These are phyloP conservation scores for Boletus rubropictus DNA, from an alignment of 768 basidiomycete species.

Conservation along the genomic window DNA sequence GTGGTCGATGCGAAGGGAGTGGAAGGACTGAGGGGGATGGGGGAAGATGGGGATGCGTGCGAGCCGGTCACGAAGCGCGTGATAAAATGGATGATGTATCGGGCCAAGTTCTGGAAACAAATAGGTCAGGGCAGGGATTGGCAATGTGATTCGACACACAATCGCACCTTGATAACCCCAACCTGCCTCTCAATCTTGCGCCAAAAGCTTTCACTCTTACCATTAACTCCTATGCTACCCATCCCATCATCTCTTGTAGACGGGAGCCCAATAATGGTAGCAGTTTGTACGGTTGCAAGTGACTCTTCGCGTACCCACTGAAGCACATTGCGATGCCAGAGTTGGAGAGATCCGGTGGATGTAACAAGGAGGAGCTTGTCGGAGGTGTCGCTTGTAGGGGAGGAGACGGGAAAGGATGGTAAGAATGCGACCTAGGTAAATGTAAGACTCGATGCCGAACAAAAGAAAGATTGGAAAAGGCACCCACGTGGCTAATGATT, in stretches of 20 bases:
- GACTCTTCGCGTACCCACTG: slow-evolving; percentile 82
- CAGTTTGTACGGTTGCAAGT: slow-evolving; percentile 55
- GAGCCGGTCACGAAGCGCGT: slow-evolving; percentile 68
- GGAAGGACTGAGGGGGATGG: slow-evolving; percentile 22
- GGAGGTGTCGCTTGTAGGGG: slow-evolving; percentile 34
- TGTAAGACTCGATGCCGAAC: neutral
- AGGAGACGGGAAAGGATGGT: slow-evolving; percentile 37
- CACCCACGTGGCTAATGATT: slow-evolving; percentile 56
- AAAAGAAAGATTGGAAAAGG: neutral
- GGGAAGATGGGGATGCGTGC: slow-evolving; percentile 44
- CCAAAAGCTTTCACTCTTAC: slow-evolving; percentile 41
- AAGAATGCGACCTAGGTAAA: slow-evolving; percentile 43
- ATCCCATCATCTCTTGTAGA: slow-evolving; percentile 36
- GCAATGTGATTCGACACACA: neutral
- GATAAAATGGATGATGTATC: slow-evolving; percentile 59
- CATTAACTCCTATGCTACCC: slow-evolving; percentile 2
- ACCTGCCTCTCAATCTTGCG: slow-evolving; percentile 52
- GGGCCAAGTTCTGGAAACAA: slow-evolving; percentile 56
- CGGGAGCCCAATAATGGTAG: slow-evolving; percentile 75
- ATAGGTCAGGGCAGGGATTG: neutral
- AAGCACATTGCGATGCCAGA: slow-evolving; percentile 57
- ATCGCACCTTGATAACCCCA: slow-evolving; percentile 49
- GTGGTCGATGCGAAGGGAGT: slow-evolving; percentile 7
- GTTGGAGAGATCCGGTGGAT: slow-evolving; percentile 69
- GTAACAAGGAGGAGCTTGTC: slow-evolving; percentile 51